Evolutionary conservation across 129 eudicot genomes (phyloP).

Genomic region (Flaveria trinervia): DNA sequence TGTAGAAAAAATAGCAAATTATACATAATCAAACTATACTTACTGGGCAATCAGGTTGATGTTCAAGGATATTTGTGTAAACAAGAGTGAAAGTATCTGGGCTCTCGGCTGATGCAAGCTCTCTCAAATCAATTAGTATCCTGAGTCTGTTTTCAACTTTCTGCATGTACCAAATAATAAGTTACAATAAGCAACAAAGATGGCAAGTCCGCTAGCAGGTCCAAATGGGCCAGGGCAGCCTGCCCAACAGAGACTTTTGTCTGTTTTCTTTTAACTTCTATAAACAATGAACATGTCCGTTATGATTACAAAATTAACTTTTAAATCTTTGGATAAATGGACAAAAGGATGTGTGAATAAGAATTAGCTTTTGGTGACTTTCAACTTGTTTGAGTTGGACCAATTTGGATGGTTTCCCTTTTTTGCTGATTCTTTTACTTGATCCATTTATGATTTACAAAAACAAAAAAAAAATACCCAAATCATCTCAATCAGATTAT

Average conservation of each 20-base stretch:
- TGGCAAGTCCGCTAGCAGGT: background rate
- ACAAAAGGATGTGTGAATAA: background rate
- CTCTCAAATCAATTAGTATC: conserved; percentile 82
- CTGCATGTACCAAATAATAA: conserved; percentile 40
- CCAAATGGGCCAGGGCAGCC: background rate
- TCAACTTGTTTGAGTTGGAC: background rate
- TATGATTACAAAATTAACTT: background rate
- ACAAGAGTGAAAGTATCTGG: conserved; percentile 95
- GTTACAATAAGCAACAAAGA: conserved; percentile 10
- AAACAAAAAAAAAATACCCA: background rate
- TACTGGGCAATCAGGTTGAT: conserved; percentile 97
- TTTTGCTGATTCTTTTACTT: conserved; percentile 74
- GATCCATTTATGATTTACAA: background rate
- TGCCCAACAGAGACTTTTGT: background rate
- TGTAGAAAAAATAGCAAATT: background rate
- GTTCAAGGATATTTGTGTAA: conserved; percentile 87
- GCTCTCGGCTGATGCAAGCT: conserved; percentile 96
- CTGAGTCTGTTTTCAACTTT: conserved; percentile 88
- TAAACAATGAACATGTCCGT: background rate
- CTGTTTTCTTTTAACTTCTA: conserved; percentile 43
- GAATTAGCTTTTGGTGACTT: conserved; percentile 45
- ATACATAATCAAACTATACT: conserved; percentile 28
- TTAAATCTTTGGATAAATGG: background rate
- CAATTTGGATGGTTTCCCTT: conserved; percentile 34
- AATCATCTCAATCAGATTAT: background rate